Conservation (phyloP, 805 yeast genomes). For the Cyberlindnera subsufficiens region DNA sequence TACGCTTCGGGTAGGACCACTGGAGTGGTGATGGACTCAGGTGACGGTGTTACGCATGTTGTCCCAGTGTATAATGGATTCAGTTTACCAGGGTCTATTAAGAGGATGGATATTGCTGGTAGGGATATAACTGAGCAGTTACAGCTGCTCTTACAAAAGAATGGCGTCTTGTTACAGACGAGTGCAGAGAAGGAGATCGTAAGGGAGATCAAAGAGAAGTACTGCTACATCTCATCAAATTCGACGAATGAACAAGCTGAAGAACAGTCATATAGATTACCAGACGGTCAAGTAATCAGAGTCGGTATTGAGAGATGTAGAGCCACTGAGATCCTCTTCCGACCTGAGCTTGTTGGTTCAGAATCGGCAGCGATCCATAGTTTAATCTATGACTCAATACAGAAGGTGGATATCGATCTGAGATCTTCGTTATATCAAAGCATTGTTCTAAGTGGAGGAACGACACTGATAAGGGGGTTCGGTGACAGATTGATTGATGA, state of each 20-base stretch:
- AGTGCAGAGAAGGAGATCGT: constrained; percentile 83
- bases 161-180: constrained; percentile 60
- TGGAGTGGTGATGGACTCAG: constrained; percentile 85
- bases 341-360: constrained; percentile 72
- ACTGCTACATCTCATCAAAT: constrained; percentile 60
- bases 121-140: constrained; percentile 76
- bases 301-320: constrained; percentile 67
- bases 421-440: constrained; percentile 62
- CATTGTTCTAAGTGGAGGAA: constrained; percentile 80
- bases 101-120: constrained; percentile 79
- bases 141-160: constrained; percentile 59
- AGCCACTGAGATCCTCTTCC: constrained; percentile 77
- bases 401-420: constrained; percentile 73
- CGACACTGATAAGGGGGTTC: constrained; percentile 68
- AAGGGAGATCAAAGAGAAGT: constrained; percentile 67
- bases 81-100: constrained; percentile 63
- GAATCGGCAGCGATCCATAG: constrained; percentile 69
- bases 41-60: constrained; percentile 85
- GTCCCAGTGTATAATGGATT: constrained; percentile 93
- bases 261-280: constrained; percentile 46
- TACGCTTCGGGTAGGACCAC: constrained; percentile 90
- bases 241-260: constrained; percentile 31
- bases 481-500: constrained; percentile 76
- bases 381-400: constrained; percentile 55
- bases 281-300: constrained; percentile 73